Percentiles rank a stretch among this genome's conserved stretches.
phyloP scores from a whole-genome alignment of 2,329 filamentous ascomycete genomes.

The Coniella vitis region DNA sequence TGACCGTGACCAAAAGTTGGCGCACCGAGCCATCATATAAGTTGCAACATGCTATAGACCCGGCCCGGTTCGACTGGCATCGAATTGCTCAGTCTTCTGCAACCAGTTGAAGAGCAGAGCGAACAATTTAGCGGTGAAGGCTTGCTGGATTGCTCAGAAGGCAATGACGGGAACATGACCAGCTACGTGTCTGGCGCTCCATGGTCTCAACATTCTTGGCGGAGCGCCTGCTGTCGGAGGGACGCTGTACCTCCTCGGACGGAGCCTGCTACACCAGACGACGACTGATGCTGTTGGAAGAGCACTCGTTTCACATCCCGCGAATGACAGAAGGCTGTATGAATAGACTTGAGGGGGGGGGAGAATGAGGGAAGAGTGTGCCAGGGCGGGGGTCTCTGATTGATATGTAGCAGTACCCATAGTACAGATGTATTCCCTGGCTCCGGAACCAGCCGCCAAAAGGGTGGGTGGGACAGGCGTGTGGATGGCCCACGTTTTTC shows the following conservation, averaged over 20 bases:
- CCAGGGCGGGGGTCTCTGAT: background rate
- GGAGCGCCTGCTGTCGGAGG: background rate
- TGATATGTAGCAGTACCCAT: no score
- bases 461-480: slow-evolving; percentile 10
- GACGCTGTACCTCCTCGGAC: background rate
- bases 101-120: background rate
- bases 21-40: background rate
- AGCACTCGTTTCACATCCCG: background rate
- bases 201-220: background rate
- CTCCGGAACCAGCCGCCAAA: background rate
- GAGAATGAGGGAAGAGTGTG: background rate
- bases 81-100: no score
- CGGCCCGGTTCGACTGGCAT: no score
- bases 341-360: background rate
- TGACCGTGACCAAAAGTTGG: background rate
- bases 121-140: slow-evolving; percentile 9
- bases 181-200: background rate
- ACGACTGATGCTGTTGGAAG: background rate
- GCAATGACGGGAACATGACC: background rate
- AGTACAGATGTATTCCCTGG: no score
- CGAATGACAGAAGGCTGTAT: background rate
- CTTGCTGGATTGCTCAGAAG: background rate
- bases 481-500: slow-evolving; percentile 10
- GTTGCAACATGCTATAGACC: background rate
- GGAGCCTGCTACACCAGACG: background rate